Percentiles rank a stretch among this genome's conserved stretches.
These are phyloP conservation scores for Kodamaea laetipori DNA, from an alignment of 805 yeast genomes.

Conservation along the genomic window DNA sequence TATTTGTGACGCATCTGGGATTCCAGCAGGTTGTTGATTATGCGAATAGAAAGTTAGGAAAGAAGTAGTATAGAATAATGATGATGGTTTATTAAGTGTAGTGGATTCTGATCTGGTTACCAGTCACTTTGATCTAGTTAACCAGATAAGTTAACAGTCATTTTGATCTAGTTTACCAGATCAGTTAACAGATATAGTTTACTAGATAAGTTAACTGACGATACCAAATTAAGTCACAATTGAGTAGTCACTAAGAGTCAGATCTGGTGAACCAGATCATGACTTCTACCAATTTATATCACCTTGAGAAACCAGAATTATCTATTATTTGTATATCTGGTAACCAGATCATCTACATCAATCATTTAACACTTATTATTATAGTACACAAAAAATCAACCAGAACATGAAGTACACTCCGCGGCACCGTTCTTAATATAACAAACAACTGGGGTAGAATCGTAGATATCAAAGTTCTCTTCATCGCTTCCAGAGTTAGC, in stretches of 20 bases:
- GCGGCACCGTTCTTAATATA: slow-evolving; percentile 24
- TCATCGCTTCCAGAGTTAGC: slow-evolving; percentile 12
- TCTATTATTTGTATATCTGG: no score
- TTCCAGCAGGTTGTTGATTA: slow-evolving; percentile 87
- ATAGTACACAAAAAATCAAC: slow-evolving; percentile 15
- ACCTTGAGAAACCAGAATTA: no score
- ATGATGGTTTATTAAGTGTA: neutral
- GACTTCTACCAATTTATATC: no score
- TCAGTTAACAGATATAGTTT: no score
- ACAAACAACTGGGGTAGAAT: slow-evolving; percentile 37
- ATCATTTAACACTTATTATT: slow-evolving; percentile 5
- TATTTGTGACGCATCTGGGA: slow-evolving; percentile 88
- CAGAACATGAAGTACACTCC: slow-evolving; percentile 29
- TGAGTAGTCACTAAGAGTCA: no score
- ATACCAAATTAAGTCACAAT: no score
- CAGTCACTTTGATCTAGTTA: no score
- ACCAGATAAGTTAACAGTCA: no score
- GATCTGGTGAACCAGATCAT: no score
- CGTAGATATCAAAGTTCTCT: slow-evolving; percentile 32
- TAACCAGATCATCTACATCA: slow-evolving; percentile 10
- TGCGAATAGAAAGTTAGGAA: slow-evolving; percentile 59
- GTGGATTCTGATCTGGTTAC: no score
- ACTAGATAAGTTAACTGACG: no score
- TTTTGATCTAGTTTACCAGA: no score
- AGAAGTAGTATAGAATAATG: slow-evolving; percentile 7